Evolutionary conservation across 1,284 basidiomycete genomes (phyloP).

Genomic region (Rhodotorula mucilaginosa): DNA sequence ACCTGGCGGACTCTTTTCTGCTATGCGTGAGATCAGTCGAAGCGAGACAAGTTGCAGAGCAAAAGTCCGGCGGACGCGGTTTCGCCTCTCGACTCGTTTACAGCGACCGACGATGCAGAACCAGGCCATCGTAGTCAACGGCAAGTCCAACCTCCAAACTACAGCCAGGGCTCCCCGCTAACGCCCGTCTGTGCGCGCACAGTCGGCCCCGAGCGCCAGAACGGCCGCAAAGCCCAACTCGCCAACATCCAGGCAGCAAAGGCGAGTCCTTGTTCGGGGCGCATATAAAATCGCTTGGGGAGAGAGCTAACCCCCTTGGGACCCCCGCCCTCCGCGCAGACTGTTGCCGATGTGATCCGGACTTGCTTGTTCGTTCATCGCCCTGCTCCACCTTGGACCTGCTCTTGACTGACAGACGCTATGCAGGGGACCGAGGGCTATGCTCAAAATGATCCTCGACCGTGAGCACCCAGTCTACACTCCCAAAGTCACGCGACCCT

Average conservation of each 20-base stretch:
- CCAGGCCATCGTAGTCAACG: slow-evolving; percentile 16
- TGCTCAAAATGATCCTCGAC: slow-evolving; percentile 99
- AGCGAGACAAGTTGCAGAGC: too few species aligned
- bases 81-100: too few species aligned
- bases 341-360: slow-evolving; percentile 96
- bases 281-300: too few species aligned
- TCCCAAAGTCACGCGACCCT: neutral
- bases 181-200: neutral
- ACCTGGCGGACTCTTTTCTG: too few species aligned
- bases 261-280: slow-evolving; percentile 47
- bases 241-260: slow-evolving; percentile 98
- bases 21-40: too few species aligned
- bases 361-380: slow-evolving; percentile 56
- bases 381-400: neutral
- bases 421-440: slow-evolving; percentile 74
- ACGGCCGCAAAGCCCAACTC: slow-evolving; percentile 91
- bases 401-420: neutral
- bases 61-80: too few species aligned
- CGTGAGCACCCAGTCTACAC: slow-evolving; percentile 34
- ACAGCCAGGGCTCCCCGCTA: neutral
- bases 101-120: neutral
- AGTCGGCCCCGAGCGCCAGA: slow-evolving; percentile 16
- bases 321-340: slow-evolving; percentile 55
- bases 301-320: too few species aligned
- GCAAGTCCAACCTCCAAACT: neutral